Evolutionary conservation across 148 eudicot species (phyloP).

Genomic region (Cornus controversa): DNA sequence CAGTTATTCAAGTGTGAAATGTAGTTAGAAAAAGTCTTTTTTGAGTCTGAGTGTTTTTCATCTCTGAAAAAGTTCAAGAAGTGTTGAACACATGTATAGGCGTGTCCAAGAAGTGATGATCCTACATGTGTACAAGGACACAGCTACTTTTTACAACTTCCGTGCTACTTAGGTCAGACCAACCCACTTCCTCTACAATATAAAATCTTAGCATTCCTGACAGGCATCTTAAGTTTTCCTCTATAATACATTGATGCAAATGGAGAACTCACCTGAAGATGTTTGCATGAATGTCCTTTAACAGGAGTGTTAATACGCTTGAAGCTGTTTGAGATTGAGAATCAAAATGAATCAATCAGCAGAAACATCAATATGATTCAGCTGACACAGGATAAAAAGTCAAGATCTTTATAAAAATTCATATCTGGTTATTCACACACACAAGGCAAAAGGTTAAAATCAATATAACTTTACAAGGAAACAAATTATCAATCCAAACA

Average conservation of each 20-base stretch:
- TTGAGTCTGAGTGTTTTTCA: too few relatives aligned
- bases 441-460: too few relatives aligned
- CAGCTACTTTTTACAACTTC: background rate
- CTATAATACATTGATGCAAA: constrained; percentile 1
- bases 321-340: constrained; percentile 43
- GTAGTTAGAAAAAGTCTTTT: too few relatives aligned
- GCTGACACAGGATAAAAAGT: background rate
- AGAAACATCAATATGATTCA: constrained; percentile 5
- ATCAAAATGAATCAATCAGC: constrained; percentile 2
- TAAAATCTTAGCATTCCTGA: background rate
- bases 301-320: constrained; percentile 68
- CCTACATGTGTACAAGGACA: too few relatives aligned
- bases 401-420: background rate
- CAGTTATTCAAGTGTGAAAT: too few relatives aligned
- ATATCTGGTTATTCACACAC: too few relatives aligned
- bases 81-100: background rate
- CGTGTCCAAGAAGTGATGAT: background rate
- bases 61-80: too few relatives aligned
- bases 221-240: background rate
- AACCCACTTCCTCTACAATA: background rate
- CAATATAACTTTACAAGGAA: background rate
- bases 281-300: constrained; percentile 85
- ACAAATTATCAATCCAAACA: background rate
- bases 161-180: background rate
- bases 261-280: constrained; percentile 68